phyloP scores from a whole-genome alignment of 225 moss, liverwort and hornwort species.

The Rhytidiadelphus loreus region DNA sequence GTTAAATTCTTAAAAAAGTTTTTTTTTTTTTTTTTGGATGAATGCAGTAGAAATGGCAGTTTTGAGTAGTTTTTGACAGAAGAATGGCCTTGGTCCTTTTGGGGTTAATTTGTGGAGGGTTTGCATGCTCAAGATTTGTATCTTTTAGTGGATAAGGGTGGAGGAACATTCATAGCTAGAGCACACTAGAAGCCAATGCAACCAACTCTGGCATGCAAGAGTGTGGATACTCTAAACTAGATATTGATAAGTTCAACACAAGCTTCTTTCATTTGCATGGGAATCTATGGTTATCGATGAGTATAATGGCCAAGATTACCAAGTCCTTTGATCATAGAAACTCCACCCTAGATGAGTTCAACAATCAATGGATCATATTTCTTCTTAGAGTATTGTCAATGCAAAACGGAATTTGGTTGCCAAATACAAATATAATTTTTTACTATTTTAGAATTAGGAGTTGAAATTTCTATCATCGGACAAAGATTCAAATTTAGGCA shows the following conservation, averaged over 20 bases:
- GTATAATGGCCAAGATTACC: neutral
- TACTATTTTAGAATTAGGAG: neutral
- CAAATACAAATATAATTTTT: neutral
- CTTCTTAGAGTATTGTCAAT: neutral
- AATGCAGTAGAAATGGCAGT: too few species aligned
- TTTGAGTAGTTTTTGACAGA: too few species aligned
- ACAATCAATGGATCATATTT: neutral
- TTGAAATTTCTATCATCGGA: neutral
- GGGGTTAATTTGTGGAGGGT: fast-evolving
- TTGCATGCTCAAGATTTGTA: neutral
- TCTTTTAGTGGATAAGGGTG: neutral
- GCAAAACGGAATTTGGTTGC: neutral
- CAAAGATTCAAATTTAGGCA: neutral
- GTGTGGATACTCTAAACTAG: neutral
- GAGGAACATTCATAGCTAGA: fast-evolving
- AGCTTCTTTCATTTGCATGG: neutral
- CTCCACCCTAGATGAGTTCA: too few species aligned
- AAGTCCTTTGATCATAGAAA: fast-evolving
- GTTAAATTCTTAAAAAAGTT: too few species aligned
- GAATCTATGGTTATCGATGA: fast-evolving
- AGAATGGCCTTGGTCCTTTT: too few species aligned
- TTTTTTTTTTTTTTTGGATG: too few species aligned
- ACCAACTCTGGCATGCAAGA: fast-evolving
- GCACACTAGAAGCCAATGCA: neutral
- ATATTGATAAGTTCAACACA: neutral